phyloP scores from a whole-genome alignment of 257 asterid species.

The Dorcoceras hygrometricum region DNA sequence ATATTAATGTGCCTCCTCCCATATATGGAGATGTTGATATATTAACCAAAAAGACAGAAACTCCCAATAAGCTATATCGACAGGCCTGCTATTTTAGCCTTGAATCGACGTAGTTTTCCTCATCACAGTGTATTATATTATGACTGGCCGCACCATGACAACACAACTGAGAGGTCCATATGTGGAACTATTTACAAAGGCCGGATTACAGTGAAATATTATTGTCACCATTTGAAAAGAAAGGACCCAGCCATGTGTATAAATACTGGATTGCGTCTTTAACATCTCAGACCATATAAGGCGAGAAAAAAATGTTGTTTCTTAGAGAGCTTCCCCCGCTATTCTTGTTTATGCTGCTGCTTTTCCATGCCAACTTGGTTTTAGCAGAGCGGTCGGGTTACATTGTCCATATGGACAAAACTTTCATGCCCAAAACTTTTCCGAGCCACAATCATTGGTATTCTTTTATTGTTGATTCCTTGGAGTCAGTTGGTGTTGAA shows the following conservation, averaged over 20 bases:
- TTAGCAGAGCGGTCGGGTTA: slow-evolving; percentile 29
- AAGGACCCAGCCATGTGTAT: background rate
- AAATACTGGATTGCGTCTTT: background rate
- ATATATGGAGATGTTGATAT: no score
- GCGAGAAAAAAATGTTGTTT: slow-evolving; percentile 21
- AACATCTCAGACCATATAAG: background rate
- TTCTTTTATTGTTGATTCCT: slow-evolving; percentile 21
- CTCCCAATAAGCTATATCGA: background rate
- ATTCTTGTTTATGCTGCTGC: slow-evolving; percentile 11
- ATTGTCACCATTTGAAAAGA: background rate
- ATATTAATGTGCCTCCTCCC: no score
- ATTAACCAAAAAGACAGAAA: no score
- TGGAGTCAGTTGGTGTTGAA: background rate
- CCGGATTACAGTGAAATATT: background rate
- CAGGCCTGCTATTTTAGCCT: slow-evolving; percentile 1
- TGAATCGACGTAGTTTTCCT: background rate
- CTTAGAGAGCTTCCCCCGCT: background rate
- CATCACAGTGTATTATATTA: no score
- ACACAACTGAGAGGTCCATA: no score
- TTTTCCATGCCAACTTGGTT: slow-evolving; percentile 3
- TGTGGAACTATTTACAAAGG: no score
- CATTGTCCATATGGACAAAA: slow-evolving; percentile 46
- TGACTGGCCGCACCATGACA: no score
- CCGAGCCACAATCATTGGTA: slow-evolving; percentile 35
- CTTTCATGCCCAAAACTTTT: slow-evolving; percentile 39